Evolutionary conservation across 1,139 yeast genomes (phyloP), one percentile per base, ranked within the genome.

Genomic region (Geotrichum armillariae): DNA sequence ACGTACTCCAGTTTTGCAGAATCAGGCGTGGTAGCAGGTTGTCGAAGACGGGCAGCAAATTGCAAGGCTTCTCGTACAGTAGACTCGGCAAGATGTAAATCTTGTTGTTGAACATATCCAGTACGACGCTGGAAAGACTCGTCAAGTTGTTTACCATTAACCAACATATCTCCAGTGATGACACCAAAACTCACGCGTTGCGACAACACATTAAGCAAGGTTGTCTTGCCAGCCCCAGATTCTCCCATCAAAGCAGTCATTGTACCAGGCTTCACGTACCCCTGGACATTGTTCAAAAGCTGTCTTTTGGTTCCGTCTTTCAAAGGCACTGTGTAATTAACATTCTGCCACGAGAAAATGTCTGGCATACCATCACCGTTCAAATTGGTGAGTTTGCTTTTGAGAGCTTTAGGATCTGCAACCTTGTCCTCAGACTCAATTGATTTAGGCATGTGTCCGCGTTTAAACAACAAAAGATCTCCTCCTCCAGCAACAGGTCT

Each of bases 221-320:
- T 80, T 1, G 85, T 80, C 63, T 80, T 80, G 61, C 85, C 85
- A 38, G 84, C 84, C 59, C 85, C 85, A 21, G 84, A 79, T 58
- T 77, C 83, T 55, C 85, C 85, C 83, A 80, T 80, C 35, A 80
- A 63, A 20, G 81, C 82, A 44, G 80, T 77, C 69, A 78, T 67
- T 31, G 79, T 76, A 57, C 85, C 85, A 20, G 84, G 83, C 53
- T 76, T 74, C 58, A 79, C 80, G 63, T 73, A 82, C 43, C 87
- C 88, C 57, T 80, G 80, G 39, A 82, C 78, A 58, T 74, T 71
- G 53, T 78, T 74, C 56, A 82, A 67, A 49, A 79, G 65, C 58
- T 72, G 70, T 60, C 77, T 68, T 2, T 33, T 6, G 8, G 56
- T 50, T 31, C 74, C 71, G 61, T 78, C 76, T 57, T 72, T 73